Conservation (phyloP, 2,329 filamentous ascomycete genomes). For the Tricladium varicosporioides region DNA sequence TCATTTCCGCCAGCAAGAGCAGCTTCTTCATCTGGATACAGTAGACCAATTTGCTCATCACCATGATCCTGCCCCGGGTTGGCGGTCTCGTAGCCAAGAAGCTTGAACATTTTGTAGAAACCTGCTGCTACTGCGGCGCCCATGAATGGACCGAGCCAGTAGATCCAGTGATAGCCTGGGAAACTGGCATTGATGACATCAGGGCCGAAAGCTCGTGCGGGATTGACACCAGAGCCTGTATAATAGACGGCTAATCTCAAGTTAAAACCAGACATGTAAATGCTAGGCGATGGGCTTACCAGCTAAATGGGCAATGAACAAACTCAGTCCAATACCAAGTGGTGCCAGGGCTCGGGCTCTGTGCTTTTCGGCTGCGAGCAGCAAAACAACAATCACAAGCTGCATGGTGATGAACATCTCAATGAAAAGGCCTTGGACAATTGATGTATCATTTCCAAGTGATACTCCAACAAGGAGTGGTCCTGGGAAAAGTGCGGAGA, state of each 20-base stretch:
- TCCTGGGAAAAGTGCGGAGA: constrained; percentile 42
- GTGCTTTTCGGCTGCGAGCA: constrained; percentile 68
- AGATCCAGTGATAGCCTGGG: constrained; percentile 46
- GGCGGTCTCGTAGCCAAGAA: constrained; percentile 48
- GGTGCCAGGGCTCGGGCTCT: constrained; percentile 70
- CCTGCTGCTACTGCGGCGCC: constrained; percentile 45
- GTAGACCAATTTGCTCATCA: background rate
- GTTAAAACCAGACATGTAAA: background rate
- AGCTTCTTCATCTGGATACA: background rate
- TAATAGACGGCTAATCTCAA: constrained; percentile 40
- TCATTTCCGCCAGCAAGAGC: background rate
- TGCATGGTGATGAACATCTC: constrained; percentile 46
- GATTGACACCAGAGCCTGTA: constrained; percentile 47
- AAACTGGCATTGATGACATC: constrained; percentile 42
- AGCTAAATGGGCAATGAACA: constrained; percentile 53
- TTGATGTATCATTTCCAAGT: constrained; percentile 37
- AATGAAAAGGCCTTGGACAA: constrained; percentile 45
- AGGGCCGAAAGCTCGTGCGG: constrained; percentile 44
- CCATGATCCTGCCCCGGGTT: constrained; percentile 48
- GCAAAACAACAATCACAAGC: constrained; percentile 46
- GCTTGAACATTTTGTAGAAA: constrained; percentile 48
- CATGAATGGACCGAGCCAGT: constrained; percentile 48
- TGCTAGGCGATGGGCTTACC: constrained; percentile 13
- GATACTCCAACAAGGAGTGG: constrained; percentile 41
- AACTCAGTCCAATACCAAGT: constrained; percentile 66